Percentiles rank a stretch among this genome's conserved stretches.
Evolutionary conservation across 495 filamentous ascomycete genomes (phyloP).

Genomic region (Neurospora sp.): DNA sequence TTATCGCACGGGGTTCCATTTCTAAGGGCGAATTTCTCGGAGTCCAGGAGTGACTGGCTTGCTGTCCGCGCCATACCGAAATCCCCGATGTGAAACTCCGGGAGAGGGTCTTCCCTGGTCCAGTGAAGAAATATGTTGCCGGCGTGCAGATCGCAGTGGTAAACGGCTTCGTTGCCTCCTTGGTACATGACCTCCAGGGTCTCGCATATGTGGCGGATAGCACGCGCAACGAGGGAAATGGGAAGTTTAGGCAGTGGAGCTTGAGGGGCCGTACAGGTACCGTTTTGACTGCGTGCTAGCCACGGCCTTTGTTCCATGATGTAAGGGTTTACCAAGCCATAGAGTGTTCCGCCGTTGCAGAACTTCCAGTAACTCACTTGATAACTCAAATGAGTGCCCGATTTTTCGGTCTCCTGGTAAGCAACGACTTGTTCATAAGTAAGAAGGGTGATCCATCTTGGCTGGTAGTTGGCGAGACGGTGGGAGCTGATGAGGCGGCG

Average conservation of each 20-base stretch:
- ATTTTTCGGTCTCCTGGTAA: not conserved
- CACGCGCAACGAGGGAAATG: constrained; percentile 1
- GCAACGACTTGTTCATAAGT: not conserved
- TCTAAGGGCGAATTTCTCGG: not conserved
- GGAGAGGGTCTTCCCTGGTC: not conserved
- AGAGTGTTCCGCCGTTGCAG: not conserved
- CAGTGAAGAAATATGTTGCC: constrained; percentile 3
- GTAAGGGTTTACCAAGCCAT: not conserved
- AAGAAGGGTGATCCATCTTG: not conserved
- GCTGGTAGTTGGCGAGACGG: not conserved
- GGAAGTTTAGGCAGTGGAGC: not conserved
- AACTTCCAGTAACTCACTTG: constrained; percentile 5
- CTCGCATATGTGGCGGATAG: constrained; percentile 3
- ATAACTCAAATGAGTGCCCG: not conserved
- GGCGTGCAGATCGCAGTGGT: constrained; percentile 7
- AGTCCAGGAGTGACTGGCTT: not conserved
- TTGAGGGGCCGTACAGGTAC: not conserved
- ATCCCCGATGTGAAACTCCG: constrained; percentile 3
- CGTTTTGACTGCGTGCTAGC: not conserved
- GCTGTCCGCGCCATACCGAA: constrained; percentile 4
- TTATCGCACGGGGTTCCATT: not conserved
- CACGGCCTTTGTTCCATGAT: not conserved
- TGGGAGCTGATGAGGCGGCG: not conserved
- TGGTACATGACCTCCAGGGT: constrained; percentile 8
- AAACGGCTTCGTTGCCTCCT: not conserved